Conservation (phyloP, 306 rosid species). For the Prunus fruticosa region DNA sequence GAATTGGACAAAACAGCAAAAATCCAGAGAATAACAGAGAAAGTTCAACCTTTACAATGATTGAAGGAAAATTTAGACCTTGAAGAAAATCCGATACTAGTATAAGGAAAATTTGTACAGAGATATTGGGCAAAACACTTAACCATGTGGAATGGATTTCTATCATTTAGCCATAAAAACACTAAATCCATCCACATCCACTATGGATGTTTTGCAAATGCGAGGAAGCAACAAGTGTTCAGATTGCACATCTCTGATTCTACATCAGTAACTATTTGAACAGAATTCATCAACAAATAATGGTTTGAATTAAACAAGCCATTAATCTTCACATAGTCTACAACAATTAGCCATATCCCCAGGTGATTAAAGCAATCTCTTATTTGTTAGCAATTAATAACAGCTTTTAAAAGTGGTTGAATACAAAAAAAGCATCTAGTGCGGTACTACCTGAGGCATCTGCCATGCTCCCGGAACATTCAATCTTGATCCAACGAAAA, state of each 20-base stretch:
- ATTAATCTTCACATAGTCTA: too few species aligned
- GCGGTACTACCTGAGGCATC: constrained; percentile 90
- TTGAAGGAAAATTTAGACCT: background rate
- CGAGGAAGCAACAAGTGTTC: background rate
- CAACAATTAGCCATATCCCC: background rate
- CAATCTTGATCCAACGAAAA: constrained; percentile 90
- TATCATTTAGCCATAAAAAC: background rate
- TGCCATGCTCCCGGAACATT: constrained; percentile 99
- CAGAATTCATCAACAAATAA: too few species aligned
- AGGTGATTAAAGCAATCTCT: background rate
- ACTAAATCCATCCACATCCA: background rate
- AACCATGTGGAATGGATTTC: background rate
- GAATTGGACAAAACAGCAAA: background rate
- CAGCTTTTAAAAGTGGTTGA: background rate
- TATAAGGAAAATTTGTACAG: background rate
- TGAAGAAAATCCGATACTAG: background rate
- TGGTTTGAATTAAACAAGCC: too few species aligned
- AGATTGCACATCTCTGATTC: too few species aligned
- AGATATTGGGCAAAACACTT: background rate
- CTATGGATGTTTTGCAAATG: background rate
- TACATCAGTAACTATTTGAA: too few species aligned
- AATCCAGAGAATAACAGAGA: background rate
- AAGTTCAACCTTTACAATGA: background rate
- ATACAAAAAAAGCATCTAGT: background rate
- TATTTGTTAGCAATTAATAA: background rate